These are phyloP conservation scores for Przewalskia tangutica DNA, from an alignment of 257 asterid genomes.

Conservation along the genomic window DNA sequence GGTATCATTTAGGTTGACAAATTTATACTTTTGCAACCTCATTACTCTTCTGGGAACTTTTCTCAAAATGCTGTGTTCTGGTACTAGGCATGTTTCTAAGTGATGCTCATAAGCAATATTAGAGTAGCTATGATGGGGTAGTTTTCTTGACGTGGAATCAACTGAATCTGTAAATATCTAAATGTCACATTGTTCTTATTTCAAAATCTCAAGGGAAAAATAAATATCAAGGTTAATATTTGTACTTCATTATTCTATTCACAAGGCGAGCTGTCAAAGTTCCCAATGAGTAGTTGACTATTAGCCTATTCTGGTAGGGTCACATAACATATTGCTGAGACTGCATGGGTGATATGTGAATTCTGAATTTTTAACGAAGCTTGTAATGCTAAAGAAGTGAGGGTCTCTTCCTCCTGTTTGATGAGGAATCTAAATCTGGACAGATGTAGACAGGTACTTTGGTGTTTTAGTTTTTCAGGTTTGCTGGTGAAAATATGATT, in stretches of 20 bases:
- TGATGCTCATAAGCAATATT: background rate
- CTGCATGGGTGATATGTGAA: background rate
- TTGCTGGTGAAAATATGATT: background rate
- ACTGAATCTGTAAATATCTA: background rate
- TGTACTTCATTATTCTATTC: background rate
- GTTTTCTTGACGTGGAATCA: background rate
- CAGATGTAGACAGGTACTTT: background rate
- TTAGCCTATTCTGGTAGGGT: background rate
- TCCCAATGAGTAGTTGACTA: background rate
- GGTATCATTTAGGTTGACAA: slow-evolving; percentile 32
- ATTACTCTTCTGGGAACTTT: background rate
- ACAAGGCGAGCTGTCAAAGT: background rate
- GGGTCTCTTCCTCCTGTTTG: background rate
- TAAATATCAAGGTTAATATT: background rate
- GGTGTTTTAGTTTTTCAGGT: background rate
- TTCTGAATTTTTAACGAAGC: background rate
- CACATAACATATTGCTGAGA: background rate
- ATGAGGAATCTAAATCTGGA: background rate
- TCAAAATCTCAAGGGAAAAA: background rate
- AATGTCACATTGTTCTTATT: background rate
- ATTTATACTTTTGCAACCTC: background rate
- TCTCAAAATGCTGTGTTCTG: background rate
- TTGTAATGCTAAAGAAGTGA: background rate
- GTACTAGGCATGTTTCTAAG: background rate
- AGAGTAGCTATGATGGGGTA: background rate